A percentile compares a stretch with the other conserved stretches of the same genome.
These are phyloP conservation scores for Colletotrichum aenigma DNA, from an alignment of 2,329 filamentous ascomycete species.

Conservation along the genomic window DNA sequence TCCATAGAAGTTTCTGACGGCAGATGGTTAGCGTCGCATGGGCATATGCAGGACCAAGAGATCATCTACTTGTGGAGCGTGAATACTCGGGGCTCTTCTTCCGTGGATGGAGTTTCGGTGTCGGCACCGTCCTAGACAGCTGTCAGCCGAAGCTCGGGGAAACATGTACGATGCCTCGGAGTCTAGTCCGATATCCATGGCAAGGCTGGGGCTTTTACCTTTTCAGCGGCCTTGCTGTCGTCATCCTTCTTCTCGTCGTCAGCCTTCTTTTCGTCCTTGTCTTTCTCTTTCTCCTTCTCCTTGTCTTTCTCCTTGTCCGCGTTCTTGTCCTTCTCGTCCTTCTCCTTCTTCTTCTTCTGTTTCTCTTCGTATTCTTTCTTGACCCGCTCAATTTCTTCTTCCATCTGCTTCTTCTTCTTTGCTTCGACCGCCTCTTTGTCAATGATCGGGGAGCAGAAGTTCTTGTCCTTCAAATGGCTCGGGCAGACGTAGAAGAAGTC, in stretches of 20 bases:
- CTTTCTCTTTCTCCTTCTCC: constrained; percentile 45
- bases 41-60: background rate
- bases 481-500: constrained; percentile 94
- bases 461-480: constrained; percentile 79
- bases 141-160: constrained; percentile 21
- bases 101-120: constrained; percentile 40
- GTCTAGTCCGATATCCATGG: background rate
- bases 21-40: background rate
- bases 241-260: constrained; percentile 37
- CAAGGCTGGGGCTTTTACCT: background rate
- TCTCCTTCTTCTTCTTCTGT: constrained; percentile 70
- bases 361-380: constrained; percentile 82
- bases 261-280: constrained; percentile 39
- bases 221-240: constrained; percentile 24
- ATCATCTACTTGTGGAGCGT: constrained; percentile 38
- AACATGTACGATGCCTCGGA: background rate
- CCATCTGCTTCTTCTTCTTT: constrained; percentile 69
- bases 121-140: constrained; percentile 48
- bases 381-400: constrained; percentile 66
- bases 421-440: constrained; percentile 69
- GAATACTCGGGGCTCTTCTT: constrained; percentile 81
- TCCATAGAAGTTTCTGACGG: constrained; percentile 78
- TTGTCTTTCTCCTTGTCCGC: constrained; percentile 50
- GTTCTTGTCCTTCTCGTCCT: constrained; percentile 63
- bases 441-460: constrained; percentile 79